phyloP scores from a whole-genome alignment of 2,329 filamentous ascomycete species.

The Aureobasidium melanogenum region DNA sequence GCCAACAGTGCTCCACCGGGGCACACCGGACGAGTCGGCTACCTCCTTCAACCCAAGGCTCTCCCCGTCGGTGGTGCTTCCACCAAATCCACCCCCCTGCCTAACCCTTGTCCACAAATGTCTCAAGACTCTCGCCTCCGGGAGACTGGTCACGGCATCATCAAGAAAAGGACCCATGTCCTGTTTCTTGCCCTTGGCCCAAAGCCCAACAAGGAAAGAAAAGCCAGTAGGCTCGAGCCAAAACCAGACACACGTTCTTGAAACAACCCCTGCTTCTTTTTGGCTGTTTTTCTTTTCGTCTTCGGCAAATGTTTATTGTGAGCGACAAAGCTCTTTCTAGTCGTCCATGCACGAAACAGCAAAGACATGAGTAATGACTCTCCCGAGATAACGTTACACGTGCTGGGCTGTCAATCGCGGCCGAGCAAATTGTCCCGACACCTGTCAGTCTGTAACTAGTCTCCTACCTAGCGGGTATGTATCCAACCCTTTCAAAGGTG shows the following conservation, averaged over 20 bases:
- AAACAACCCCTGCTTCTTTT: not conserved
- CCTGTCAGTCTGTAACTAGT: no score
- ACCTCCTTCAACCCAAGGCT: not conserved
- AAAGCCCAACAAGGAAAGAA: no score
- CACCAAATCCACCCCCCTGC: not conserved
- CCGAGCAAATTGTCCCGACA: not conserved
- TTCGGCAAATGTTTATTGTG: not conserved
- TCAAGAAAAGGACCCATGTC: not conserved
- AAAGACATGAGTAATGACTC: not conserved
- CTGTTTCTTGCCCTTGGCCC: not conserved
- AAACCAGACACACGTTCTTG: no score
- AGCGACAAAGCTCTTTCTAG: not conserved
- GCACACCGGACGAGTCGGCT: not conserved
- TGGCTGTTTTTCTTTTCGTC: not conserved
- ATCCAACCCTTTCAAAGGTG: no score
- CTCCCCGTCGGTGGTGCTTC: not conserved
- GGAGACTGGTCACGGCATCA: not conserved
- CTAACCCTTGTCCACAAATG: not conserved
- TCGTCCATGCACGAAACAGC: not conserved
- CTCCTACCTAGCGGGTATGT: no score
- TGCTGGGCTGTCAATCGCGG: not conserved
- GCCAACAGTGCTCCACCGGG: not conserved
- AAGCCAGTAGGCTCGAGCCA: no score
- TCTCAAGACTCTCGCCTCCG: not conserved
- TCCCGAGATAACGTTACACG: not conserved